These are phyloP conservation scores for Cupressus sempervirens DNA, from an alignment of 75 land plant species.

Conservation along the genomic window DNA sequence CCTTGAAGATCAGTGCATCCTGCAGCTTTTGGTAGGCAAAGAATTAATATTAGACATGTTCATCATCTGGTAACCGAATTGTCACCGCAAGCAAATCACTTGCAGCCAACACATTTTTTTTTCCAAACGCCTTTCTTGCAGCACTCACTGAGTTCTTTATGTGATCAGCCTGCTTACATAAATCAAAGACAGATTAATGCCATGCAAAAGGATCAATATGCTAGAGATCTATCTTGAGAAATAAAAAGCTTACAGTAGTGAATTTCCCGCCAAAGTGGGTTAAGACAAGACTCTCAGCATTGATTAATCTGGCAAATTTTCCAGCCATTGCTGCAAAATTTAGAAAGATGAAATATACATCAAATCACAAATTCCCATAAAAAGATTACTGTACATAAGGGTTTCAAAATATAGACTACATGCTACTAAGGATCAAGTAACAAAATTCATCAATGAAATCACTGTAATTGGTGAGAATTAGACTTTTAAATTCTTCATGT, in stretches of 20 bases:
- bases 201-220: neutral
- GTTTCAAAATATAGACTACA: neutral
- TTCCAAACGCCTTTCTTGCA: constrained; percentile 28
- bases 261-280: constrained; percentile 48
- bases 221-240: neutral
- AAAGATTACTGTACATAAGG: neutral
- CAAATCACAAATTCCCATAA: neutral
- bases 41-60: neutral
- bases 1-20: neutral
- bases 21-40: neutral
- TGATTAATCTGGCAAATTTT: constrained; percentile 35
- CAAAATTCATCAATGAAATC: neutral
- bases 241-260: constrained; percentile 19
- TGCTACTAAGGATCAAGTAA: neutral
- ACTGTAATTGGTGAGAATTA: neutral
- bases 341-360: neutral
- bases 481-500: no score
- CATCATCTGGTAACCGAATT: constrained; percentile 20
- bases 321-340: constrained; percentile 43
- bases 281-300: constrained; percentile 35
- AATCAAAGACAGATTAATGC: neutral
- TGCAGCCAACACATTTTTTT: constrained; percentile 30
- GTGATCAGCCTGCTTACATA: neutral
- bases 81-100: constrained; percentile 31
- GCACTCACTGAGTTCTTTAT: constrained; percentile 15